Evolutionary conservation across 1,284 basidiomycete genomes (phyloP).

Genomic region (Wolfiporia cocos): DNA sequence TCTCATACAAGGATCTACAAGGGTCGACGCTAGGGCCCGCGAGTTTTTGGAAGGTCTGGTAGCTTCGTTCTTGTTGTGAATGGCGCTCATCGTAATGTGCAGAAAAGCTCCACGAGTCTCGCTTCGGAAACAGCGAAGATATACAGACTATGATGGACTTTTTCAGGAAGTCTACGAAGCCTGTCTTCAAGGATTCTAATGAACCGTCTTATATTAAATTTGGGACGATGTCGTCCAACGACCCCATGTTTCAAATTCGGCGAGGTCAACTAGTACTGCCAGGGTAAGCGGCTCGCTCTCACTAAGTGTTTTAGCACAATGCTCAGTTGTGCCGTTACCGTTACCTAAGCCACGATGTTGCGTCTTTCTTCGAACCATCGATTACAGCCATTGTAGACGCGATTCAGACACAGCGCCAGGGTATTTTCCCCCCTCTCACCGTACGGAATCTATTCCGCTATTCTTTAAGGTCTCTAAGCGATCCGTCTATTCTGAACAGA

Average conservation of each 20-base stretch:
- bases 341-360: constrained; percentile 25
- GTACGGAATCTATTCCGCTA: too few relatives aligned
- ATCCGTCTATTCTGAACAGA: constrained; percentile 16
- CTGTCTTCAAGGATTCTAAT: constrained; percentile 29
- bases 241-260: constrained; percentile 29
- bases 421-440: too few relatives aligned
- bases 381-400: constrained; percentile 26
- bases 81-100: neutral
- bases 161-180: constrained; percentile 37
- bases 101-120: constrained; percentile 31
- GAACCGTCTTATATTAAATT: constrained; percentile 36
- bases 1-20: constrained; percentile 21
- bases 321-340: too few relatives aligned
- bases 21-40: constrained; percentile 24
- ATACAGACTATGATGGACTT: constrained; percentile 29
- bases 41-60: constrained; percentile 24
- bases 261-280: constrained; percentile 33
- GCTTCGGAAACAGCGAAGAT: constrained; percentile 28
- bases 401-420: constrained; percentile 25
- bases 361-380: constrained; percentile 35
- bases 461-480: too few relatives aligned
- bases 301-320: too few relatives aligned
- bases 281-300: too few relatives aligned
- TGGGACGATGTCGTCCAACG: constrained; percentile 31
- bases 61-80: too few relatives aligned